Evolutionary conservation across 2,329 filamentous ascomycete genomes (phyloP), one percentile per base, ranked within the genome.

Genomic region (Plectosphaerella cucumerina): DNA sequence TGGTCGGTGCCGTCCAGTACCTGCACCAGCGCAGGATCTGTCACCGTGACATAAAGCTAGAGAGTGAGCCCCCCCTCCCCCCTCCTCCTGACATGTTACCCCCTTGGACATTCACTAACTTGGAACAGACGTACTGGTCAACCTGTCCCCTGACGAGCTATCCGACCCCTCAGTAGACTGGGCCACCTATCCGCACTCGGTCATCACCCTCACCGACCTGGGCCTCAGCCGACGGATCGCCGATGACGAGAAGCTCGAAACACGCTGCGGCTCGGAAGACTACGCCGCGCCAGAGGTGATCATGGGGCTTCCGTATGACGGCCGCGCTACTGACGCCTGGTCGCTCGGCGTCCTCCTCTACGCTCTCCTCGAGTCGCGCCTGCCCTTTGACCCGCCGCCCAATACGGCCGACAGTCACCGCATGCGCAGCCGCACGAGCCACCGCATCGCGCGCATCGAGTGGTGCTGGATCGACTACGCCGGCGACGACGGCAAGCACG

Each of bases 201-300:
- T 97, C 49, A 82, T 93, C 50, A 97, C 91, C 2, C 78, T 99
- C 41, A 95, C 92, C 15, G 94, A 99, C 65, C 78, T 99, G 12
- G 94, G 94, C 14, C 82, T 99, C 12, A 95, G 91, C 3, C 83
- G 93, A 50, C 86, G 88, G 34, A 89, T 97, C 37, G 83, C 90
- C 15, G 86, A 90, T 55, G 90, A 90, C 48, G 90, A 95, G 58
- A 86, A 93, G 54, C 80, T 99, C n/a, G 89, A 89, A 54, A 97
- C 93, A 2, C 84, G 94, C 10, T 99, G 94, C 67, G 94, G 94
- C 31, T 96, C 89, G 39, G 94, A 97, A 70, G 94, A 99, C 70
- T 99, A 99, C 65, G 93, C 93, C 2, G 93, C 94, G 0, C 94
- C 94, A 0, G 94, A 99, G 67, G 91, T 99, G 44, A 86, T 99